phyloP scores from a whole-genome alignment of 2,329 filamentous ascomycete genomes.

The Colletotrichum sp. region DNA sequence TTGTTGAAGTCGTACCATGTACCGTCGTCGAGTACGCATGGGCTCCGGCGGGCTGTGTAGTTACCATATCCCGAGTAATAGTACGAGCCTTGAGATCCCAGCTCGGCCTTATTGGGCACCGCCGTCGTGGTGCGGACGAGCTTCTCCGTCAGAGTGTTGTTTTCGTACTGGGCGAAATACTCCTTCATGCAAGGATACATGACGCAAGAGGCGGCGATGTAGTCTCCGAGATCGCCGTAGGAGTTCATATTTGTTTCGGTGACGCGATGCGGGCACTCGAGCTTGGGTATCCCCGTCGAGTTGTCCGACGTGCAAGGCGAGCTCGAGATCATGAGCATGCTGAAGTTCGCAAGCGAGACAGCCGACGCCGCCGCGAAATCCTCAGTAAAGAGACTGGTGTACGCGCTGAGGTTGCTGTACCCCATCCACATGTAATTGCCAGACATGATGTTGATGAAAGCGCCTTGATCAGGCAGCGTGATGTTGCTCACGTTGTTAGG shows the following conservation, averaged over 20 bases:
- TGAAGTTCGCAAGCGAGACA: slow-evolving; percentile 10
- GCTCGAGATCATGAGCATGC: background rate
- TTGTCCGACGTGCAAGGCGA: background rate
- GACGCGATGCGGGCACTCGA: background rate
- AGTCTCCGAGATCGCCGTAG: background rate
- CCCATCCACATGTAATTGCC: slow-evolving; percentile 14
- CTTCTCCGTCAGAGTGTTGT: background rate
- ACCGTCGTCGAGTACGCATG: slow-evolving; percentile 7
- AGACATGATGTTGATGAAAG: background rate
- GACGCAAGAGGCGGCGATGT: background rate
- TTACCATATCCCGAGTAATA: background rate
- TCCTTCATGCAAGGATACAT: slow-evolving; percentile 13
- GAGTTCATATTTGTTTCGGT: background rate
- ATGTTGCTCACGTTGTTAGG: background rate
- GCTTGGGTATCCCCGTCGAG: background rate
- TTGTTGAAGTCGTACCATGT: background rate
- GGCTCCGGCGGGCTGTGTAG: background rate
- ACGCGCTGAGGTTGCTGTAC: slow-evolving; percentile 7
- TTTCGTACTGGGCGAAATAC: background rate
- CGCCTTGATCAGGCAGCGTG: background rate
- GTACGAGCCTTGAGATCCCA: background rate
- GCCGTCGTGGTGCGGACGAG: slow-evolving; percentile 8
- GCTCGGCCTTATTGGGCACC: background rate
- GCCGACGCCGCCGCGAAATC: background rate
- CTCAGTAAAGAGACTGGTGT: background rate